Conservation (phyloP, 768 basidiomycete species). For the Mycena haematopus region DNA sequence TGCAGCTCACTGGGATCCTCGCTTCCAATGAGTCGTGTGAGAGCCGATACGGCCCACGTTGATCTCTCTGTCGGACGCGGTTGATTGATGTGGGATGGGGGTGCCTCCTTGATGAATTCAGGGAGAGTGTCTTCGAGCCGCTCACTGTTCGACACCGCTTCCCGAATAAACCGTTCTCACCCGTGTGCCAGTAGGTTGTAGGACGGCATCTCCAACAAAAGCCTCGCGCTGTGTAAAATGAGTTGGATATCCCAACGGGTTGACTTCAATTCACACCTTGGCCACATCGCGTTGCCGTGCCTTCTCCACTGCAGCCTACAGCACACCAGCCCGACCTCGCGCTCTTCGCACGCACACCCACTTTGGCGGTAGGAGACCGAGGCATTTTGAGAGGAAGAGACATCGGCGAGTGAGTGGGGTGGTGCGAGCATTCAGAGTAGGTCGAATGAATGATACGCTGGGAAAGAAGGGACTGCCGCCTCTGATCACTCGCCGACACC, state of each 20-base stretch:
- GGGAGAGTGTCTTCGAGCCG: slow-evolving; percentile 53
- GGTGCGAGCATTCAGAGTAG: no score
- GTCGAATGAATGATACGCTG: no score
- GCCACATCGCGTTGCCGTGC: slow-evolving; percentile 63
- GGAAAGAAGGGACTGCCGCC: no score
- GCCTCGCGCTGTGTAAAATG: slow-evolving; percentile 59
- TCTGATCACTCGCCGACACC: no score
- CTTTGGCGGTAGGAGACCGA: no score
- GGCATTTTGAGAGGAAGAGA: no score
- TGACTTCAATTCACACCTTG: slow-evolving; percentile 53
- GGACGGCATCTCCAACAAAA: slow-evolving; percentile 82
- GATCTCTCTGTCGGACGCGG: slow-evolving; percentile 52
- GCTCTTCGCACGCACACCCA: no score
- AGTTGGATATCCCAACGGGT: slow-evolving; percentile 14
- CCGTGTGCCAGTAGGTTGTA: slow-evolving; percentile 39
- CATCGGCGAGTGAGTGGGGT: no score
- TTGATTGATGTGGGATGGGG: slow-evolving; percentile 37
- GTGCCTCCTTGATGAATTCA: slow-evolving; percentile 63
- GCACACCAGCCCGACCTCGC: no score
- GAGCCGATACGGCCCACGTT: slow-evolving; percentile 75
- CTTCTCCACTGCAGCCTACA: no score
- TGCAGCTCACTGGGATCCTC: slow-evolving; percentile 64
- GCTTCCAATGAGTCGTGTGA: slow-evolving; percentile 80
- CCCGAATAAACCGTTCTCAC: slow-evolving; percentile 64
- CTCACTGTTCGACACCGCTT: slow-evolving; percentile 48